A percentile compares a stretch with the other conserved stretches of the same genome.
Evolutionary conservation across 139 green algal species (phyloP).

Genomic region (Axilococcus clingmanii): DNA sequence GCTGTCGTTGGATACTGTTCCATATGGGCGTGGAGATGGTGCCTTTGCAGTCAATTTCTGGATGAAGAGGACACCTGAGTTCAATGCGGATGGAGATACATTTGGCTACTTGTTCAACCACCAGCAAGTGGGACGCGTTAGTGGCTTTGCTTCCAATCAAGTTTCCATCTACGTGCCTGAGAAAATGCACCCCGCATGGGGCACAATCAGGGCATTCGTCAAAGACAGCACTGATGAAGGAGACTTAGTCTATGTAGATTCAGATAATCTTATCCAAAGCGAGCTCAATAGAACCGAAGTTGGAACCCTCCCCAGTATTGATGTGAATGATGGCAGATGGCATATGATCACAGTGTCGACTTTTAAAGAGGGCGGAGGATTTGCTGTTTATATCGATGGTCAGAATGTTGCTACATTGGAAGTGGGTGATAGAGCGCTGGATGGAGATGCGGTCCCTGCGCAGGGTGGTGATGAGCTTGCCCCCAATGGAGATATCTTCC

Average conservation of each 20-base stretch:
- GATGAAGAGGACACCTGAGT: slow-evolving; percentile 5
- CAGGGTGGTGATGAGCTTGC: no score
- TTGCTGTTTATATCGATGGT: slow-evolving; percentile 42
- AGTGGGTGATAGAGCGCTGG: no score
- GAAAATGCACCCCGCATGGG: slow-evolving; percentile 18
- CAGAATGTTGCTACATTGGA: background rate
- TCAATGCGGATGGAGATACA: background rate
- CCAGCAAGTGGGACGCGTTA: no score
- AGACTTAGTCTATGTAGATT: no score
- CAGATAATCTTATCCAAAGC: no score
- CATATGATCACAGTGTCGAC: slow-evolving; percentile 45
- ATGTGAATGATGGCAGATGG: slow-evolving; percentile 44
- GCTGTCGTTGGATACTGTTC: slow-evolving; percentile 17
- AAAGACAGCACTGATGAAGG: no score
- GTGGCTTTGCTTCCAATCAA: no score
- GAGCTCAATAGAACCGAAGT: no score
- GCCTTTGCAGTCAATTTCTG: slow-evolving; percentile 16
- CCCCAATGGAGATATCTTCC: background rate
- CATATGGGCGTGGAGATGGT: slow-evolving; percentile 22
- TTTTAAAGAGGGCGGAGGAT: no score
- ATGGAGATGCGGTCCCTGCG: no score
- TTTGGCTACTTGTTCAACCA: slow-evolving; percentile 1
- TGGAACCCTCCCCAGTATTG: background rate
- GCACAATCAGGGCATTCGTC: slow-evolving; percentile 32
- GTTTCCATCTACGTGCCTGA: slow-evolving; percentile 19